Evolutionary conservation across 495 filamentous ascomycete species (phyloP).

Genomic region (Mytilinidion resinicola): DNA sequence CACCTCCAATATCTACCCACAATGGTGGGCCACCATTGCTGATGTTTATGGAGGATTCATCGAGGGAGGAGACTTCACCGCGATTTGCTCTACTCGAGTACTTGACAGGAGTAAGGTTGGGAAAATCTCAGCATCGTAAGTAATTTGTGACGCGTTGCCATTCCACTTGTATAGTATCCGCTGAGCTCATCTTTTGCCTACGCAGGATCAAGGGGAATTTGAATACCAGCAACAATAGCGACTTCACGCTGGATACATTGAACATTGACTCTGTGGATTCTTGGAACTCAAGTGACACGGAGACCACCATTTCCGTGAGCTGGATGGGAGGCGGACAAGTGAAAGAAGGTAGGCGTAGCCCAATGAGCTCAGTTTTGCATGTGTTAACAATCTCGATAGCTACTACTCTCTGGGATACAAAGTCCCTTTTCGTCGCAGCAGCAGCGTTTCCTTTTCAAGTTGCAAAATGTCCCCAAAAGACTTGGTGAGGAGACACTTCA

Average conservation of each 20-base stretch:
- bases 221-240: background rate
- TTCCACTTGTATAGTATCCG: too few relatives aligned
- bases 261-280: background rate
- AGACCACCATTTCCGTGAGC: slow-evolving; percentile 29
- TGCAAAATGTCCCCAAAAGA: slow-evolving; percentile 20
- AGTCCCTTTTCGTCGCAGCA: slow-evolving; percentile 12
- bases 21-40: background rate
- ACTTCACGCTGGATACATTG: background rate
- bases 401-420: background rate
- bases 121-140: background rate
- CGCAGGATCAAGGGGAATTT: background rate
- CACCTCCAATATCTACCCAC: too few relatives aligned
- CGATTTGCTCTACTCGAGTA: slow-evolving; percentile 26
- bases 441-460: slow-evolving; percentile 27
- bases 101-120: slow-evolving; percentile 24
- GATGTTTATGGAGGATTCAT: slow-evolving; percentile 15
- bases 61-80: slow-evolving; percentile 31
- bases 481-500: background rate
- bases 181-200: too few relatives aligned
- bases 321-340: slow-evolving; percentile 30
- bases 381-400: slow-evolving; percentile 5
- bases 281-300: slow-evolving; percentile 4
- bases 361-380: too few relatives aligned
- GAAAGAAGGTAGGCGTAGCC: slow-evolving; percentile 10
- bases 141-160: background rate